Evolutionary conservation across 176 grass and related monocot genomes (phyloP), one percentile per base, ranked within the genome.

Genomic region (Dactylis glomerata): DNA sequence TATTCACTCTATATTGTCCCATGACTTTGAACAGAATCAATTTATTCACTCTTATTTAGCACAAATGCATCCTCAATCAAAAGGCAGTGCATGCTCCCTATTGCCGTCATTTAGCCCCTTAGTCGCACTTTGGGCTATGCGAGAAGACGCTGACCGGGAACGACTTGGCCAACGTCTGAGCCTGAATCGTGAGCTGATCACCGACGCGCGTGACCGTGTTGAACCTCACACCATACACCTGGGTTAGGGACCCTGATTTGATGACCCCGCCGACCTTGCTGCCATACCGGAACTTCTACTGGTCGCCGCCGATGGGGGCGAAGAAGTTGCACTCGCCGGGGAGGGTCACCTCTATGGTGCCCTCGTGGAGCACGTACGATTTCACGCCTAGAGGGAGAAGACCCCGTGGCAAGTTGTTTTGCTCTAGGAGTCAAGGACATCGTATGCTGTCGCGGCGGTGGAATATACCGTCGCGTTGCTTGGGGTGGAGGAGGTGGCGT

Each of bases 351-450:
- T 81, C 14, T 1, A 81, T 6, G 6, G 9, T 46, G 9, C 47
- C 79, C 14, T 23, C 64, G 2, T 70, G 32, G 40, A 69, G 46
- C 13, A 50, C 45, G 14, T 69, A 81, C 2, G 79, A 81, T 13
- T 51, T 33, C 46, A 81, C 64, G 0, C 79, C 79, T 0, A 26
- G 79, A 0, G 64, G 46, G 46, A 82, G 22, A 13, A 82, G 79
- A 2, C 64, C 79, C n/a, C 15, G 32, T 2, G 79, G 79, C n/a
- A 69, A 24, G 19, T 82, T 70, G 47, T 82, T 82, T 17, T 70
- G 32, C 64, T 4, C 22, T 17, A 69, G 65, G 47, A 82, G 46
- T 4, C 22, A 10, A 69, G 65, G 47, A 82, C 0, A 2, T 68
- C 64, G 14, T 82, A 70, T 44, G 31, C 32, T 3, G 47, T 82